Percentiles rank a stretch among this genome's conserved stretches.
These are phyloP conservation scores for Peronospora destructor DNA, from an alignment of 352 stramenopile genomes.

Conservation along the genomic window DNA sequence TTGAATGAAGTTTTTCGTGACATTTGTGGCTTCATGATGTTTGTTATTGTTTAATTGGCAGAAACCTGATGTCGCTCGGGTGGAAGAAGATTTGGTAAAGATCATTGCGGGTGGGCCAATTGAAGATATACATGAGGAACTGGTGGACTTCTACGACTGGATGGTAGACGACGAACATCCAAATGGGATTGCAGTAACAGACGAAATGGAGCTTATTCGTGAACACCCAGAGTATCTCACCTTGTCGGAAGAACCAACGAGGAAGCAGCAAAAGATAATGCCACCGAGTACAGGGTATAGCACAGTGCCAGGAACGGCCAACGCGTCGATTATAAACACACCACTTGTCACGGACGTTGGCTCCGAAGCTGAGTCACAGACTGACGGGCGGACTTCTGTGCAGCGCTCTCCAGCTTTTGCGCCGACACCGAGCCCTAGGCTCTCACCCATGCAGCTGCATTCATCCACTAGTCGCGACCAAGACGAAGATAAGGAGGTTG, in stretches of 20 bases:
- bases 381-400: conserved; percentile 44
- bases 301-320: conserved; percentile 26
- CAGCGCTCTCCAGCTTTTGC: conserved; percentile 61
- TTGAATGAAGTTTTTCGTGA: no score
- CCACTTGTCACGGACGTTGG: conserved; percentile 61
- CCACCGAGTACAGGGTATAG: conserved; percentile 14
- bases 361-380: conserved; percentile 57
- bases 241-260: conserved; percentile 40
- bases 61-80: conserved; percentile 76
- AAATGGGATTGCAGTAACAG: conserved; percentile 58
- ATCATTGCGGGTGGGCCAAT: conserved; percentile 66
- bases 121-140: conserved; percentile 80
- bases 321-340: conserved; percentile 57
- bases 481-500: conserved; percentile 68
- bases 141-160: conserved; percentile 85
- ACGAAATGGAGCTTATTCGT: conserved; percentile 80
- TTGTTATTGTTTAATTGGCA: conserved; percentile 14
- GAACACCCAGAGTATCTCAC: conserved; percentile 77
- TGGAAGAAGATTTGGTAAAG: conserved; percentile 80
- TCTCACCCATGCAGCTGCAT: conserved; percentile 37
- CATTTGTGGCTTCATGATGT: background rate
- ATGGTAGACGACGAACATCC: conserved; percentile 75
- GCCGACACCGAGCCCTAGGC: conserved; percentile 41
- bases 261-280: conserved; percentile 36
- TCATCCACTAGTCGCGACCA: conserved; percentile 13